phyloP scores from a whole-genome alignment of 1,139 yeast genomes.

The Blastobotrys buckinghamii region DNA sequence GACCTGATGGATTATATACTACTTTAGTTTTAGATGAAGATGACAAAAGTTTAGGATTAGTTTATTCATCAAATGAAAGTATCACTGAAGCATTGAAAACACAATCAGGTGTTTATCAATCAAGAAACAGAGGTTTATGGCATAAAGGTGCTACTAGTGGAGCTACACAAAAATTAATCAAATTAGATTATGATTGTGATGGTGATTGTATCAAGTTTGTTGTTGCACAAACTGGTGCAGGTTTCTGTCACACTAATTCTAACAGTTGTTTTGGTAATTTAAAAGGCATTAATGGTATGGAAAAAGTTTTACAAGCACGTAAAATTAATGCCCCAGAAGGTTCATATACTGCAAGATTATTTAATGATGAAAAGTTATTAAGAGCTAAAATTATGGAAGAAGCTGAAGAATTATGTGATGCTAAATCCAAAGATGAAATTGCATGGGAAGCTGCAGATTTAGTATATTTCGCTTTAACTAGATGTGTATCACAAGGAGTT shows the following conservation, averaged over 20 bases:
- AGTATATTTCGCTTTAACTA: conserved; percentile 83
- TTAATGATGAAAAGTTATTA: conserved; percentile 67
- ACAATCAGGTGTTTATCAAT: conserved; percentile 87
- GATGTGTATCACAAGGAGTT: conserved; percentile 79
- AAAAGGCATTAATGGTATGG: conserved; percentile 51
- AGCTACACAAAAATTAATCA: conserved; percentile 72
- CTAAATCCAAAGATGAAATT: conserved; percentile 59
- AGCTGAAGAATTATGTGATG: conserved; percentile 92
- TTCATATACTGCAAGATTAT: conserved; percentile 84
- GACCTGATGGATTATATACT: conserved; percentile 79
- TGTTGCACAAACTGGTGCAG: conserved; percentile 63
- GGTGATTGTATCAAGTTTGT: conserved; percentile 81
- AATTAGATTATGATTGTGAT: conserved; percentile 80
- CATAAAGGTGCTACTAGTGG: conserved; percentile 95
- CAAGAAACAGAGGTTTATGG: conserved; percentile 88
- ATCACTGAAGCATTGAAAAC: conserved; percentile 76
- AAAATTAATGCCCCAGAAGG: conserved; percentile 70
- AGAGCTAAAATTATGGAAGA: conserved; percentile 90
- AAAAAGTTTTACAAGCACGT: conserved; percentile 50
- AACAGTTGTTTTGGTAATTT: conserved; percentile 76
- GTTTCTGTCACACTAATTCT: conserved; percentile 85
- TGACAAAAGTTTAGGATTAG: conserved; percentile 75
- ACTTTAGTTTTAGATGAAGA: conserved; percentile 72
- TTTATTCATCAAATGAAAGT: conserved; percentile 81
- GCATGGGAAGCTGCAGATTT: conserved; percentile 99